Conservation (phyloP, 164 flowering plant genomes). For the Taxillus chinensis region DNA sequence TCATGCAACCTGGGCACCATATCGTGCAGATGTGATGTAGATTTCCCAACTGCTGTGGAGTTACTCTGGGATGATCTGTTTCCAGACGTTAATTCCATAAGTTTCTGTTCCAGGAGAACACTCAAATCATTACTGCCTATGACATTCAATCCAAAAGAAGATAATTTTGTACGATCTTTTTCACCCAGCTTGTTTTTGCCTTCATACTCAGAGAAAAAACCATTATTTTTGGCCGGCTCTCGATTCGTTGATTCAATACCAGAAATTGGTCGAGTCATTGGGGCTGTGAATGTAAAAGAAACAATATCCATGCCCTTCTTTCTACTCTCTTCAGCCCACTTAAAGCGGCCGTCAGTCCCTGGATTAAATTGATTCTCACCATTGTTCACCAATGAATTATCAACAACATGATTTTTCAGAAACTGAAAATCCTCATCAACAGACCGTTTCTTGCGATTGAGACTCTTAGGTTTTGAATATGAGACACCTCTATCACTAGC, state of each 20-base stretch:
- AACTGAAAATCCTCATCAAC: slow-evolving; percentile 28
- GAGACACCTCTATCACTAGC: slow-evolving; percentile 29
- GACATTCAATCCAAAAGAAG: slow-evolving; percentile 39
- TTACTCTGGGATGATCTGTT: slow-evolving; percentile 28
- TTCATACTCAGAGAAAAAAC: slow-evolving; percentile 16
- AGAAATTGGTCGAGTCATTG: slow-evolving; percentile 37
- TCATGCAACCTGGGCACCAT: slow-evolving; percentile 13
- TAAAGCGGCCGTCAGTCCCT: slow-evolving; percentile 13
- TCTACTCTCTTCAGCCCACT: slow-evolving; percentile 38
- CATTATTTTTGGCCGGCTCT: slow-evolving; percentile 17
- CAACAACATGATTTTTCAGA: slow-evolving; percentile 22
- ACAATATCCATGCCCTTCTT: slow-evolving; percentile 70
- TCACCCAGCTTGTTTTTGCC: slow-evolving; percentile 23
- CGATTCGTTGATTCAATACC: slow-evolving; percentile 28
- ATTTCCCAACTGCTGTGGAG: slow-evolving; percentile 15
- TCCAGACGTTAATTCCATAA: slow-evolving; percentile 54
- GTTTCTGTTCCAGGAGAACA: slow-evolving; percentile 70
- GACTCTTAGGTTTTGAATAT: slow-evolving; percentile 27
- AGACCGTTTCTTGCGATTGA: slow-evolving; percentile 54
- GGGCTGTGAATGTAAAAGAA: slow-evolving; percentile 89
- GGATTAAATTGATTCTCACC: slow-evolving; percentile 21
- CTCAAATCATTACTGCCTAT: slow-evolving; percentile 74
- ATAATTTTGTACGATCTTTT: slow-evolving; percentile 22
- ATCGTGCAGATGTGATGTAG: slow-evolving; percentile 24
- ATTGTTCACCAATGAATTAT: slow-evolving; percentile 17